These are phyloP conservation scores for Trametes coccinea DNA, from an alignment of 768 basidiomycete genomes.

Conservation along the genomic window DNA sequence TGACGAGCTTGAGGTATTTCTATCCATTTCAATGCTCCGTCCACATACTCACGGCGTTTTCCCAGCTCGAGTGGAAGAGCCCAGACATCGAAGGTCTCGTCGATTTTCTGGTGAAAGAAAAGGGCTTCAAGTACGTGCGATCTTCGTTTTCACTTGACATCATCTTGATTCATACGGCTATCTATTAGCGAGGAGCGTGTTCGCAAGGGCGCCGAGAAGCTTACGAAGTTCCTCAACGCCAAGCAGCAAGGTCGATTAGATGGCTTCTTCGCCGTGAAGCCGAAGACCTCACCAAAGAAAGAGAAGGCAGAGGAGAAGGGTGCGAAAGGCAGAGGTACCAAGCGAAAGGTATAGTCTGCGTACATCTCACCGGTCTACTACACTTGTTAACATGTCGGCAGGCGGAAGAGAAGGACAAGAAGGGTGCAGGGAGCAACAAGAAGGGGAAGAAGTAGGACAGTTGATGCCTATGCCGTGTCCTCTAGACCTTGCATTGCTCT, in stretches of 20 bases:
- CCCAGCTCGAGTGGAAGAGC: conserved; percentile 88
- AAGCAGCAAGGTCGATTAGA: conserved; percentile 98
- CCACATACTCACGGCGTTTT: not conserved
- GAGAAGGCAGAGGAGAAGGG: conserved; percentile 39
- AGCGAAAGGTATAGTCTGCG: conserved; percentile 49
- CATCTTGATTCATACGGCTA: not conserved
- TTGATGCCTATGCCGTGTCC: not conserved
- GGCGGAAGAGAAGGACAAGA: conserved; percentile 37
- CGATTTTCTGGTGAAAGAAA: conserved; percentile 89
- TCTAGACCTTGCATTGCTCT: not conserved
- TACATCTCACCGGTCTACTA: no score
- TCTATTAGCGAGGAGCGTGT: conserved; percentile 87
- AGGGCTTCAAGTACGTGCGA: conserved; percentile 88
- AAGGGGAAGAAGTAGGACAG: conserved; percentile 41
- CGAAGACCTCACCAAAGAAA: conserved; percentile 55
- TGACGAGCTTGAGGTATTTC: conserved; percentile 75
- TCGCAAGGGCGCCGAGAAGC: conserved; percentile 91
- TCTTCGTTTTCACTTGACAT: not conserved
- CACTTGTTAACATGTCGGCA: not conserved
- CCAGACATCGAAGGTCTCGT: conserved; percentile 94
- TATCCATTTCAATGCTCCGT: not conserved
- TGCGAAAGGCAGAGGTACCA: conserved; percentile 37
- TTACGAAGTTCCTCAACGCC: conserved; percentile 78
- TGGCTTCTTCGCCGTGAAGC: conserved; percentile 85
- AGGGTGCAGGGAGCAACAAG: conserved; percentile 36